These are phyloP conservation scores for Santalum album DNA, from an alignment of 164 flowering plant genomes.

Conservation along the genomic window DNA sequence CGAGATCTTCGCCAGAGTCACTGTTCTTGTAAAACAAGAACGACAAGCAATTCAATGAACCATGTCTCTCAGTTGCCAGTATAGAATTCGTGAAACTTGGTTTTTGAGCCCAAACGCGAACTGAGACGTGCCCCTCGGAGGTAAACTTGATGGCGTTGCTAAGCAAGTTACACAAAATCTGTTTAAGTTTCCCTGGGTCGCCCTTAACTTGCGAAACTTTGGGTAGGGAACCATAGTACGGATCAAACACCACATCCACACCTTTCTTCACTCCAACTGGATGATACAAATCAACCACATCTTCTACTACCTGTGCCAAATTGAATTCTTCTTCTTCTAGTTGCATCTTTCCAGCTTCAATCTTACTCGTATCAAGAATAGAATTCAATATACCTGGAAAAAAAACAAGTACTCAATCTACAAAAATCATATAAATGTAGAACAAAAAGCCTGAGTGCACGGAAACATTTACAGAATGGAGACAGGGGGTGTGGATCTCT, in stretches of 20 bases:
- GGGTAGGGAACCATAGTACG: conserved; percentile 45
- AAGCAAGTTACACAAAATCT: conserved; percentile 54
- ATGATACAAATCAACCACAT: conserved; percentile 56
- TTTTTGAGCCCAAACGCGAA: conserved; percentile 62
- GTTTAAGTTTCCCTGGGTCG: conserved; percentile 59
- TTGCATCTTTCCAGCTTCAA: conserved; percentile 84
- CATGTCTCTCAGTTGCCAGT: conserved; percentile 11
- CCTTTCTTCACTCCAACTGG: conserved; percentile 55
- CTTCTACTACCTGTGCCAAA: conserved; percentile 55
- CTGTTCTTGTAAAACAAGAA: conserved; percentile 14
- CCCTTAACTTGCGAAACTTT: conserved; percentile 50
- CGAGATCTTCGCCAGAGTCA: conserved; percentile 3
- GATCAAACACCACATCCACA: conserved; percentile 67
- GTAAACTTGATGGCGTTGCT: conserved; percentile 94
- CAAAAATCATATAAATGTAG: too few relatives aligned
- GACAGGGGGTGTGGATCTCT: too few relatives aligned
- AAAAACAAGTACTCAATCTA: neutral
- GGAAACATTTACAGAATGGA: too few relatives aligned
- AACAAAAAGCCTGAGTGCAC: too few relatives aligned
- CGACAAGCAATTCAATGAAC: conserved; percentile 4
- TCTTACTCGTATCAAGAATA: conserved; percentile 78
- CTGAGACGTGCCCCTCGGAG: conserved; percentile 45
- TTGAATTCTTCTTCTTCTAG: conserved; percentile 61
- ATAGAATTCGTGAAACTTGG: conserved; percentile 25
- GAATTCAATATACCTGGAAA: conserved; percentile 64